Percentiles rank a stretch among this genome's conserved stretches.
Evolutionary conservation across 1,284 basidiomycete species (phyloP).

Genomic region (Singerocomus inundabilis): DNA sequence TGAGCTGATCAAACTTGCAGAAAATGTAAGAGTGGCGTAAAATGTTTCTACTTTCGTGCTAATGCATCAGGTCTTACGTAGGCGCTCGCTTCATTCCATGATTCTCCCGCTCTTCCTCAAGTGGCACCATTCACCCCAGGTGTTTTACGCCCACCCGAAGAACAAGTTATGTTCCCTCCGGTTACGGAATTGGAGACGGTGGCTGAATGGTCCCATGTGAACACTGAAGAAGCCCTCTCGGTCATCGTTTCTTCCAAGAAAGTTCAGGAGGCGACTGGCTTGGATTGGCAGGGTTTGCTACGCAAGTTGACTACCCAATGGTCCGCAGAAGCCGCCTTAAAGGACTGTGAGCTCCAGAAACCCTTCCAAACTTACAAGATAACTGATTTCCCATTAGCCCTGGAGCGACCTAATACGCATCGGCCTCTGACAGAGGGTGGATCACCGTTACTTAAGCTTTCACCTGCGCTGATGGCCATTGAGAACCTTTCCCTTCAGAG

Average conservation of each 20-base stretch:
- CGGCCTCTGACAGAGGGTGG: slow-evolving; percentile 64
- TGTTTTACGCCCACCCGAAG: slow-evolving; percentile 31
- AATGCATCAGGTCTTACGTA: slow-evolving; percentile 21
- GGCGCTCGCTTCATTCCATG: slow-evolving; percentile 37
- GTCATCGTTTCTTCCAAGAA: slow-evolving; percentile 50
- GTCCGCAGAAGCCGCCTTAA: slow-evolving; percentile 74
- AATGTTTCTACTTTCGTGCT: slow-evolving; percentile 10
- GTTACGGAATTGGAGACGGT: slow-evolving; percentile 16
- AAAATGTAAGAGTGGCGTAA: slow-evolving; percentile 46
- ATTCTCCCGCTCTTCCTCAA: slow-evolving; percentile 34
- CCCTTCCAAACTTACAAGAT: slow-evolving; percentile 4
- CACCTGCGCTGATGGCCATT: slow-evolving; percentile 82
- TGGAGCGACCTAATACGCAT: slow-evolving; percentile 59
- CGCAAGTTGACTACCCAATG: slow-evolving; percentile 58
- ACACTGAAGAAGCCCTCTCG: slow-evolving; percentile 52
- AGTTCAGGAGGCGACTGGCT: slow-evolving; percentile 62
- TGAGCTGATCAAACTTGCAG: slow-evolving; percentile 53
- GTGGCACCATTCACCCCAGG: slow-evolving; percentile 31
- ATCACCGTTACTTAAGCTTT: slow-evolving; percentile 73
- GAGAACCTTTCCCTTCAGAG: slow-evolving; percentile 84
- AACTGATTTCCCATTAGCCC: slow-evolving; percentile 38
- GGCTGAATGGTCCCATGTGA: slow-evolving; percentile 40
- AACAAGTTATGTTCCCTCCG: slow-evolving; percentile 29
- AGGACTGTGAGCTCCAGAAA: slow-evolving; percentile 60
- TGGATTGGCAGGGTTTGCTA: slow-evolving; percentile 56